Base-by-base conservation (phyloP, 495 filamentous ascomycete genomes). In the Podospora pseudoanserina region DNA sequence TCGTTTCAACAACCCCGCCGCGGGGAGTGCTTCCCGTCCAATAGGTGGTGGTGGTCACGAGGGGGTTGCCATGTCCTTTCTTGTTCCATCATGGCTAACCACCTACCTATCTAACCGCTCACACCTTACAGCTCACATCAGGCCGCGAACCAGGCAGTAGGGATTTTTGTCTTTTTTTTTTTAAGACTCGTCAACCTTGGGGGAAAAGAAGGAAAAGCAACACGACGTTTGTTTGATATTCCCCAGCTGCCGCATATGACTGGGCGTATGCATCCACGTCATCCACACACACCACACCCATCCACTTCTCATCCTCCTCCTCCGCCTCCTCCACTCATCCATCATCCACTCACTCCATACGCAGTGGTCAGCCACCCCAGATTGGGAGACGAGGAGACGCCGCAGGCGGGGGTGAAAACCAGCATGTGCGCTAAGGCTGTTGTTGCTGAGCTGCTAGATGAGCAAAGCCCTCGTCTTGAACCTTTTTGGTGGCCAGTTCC, bases 401-500 rank as follows among this genome's bases (percentile, higher is more conserved):
- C 23, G 23, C 23, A 49, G 39, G 39, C 39, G 13, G 39, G 2
- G 39, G 20, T 1, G 23, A 0, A 23, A 23, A 13, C 39, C 39
- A 49, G 23, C 66, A 59, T 15, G 32, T 5, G 16, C 32, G 30
- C 63, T 70, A 73, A 64, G 39, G 58, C 54, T 54, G 23, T 58
- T 28, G 53, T 61, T 66, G 53, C 56, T 66, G 60, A 30, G 68
- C 59, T 60, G 78, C 79, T 60, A 90, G 79, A n/a, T 82, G 82
- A 34, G 78, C 74, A 75, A 91, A 91, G 5, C 90, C 89, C 61
- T 91, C 88, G 70, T 84, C 85, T 39, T 81, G 79, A 60, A 91
- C 87, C 76, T 92, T 92, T 68, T 80, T 80, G 57, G 88, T 90
- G 60, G 90, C 89, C 75, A 92, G 74, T 30, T 83, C 82, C 68